These are phyloP conservation scores for Hypoxylon sp. DNA, from an alignment of 2,329 filamentous ascomycete species.

Conservation along the genomic window DNA sequence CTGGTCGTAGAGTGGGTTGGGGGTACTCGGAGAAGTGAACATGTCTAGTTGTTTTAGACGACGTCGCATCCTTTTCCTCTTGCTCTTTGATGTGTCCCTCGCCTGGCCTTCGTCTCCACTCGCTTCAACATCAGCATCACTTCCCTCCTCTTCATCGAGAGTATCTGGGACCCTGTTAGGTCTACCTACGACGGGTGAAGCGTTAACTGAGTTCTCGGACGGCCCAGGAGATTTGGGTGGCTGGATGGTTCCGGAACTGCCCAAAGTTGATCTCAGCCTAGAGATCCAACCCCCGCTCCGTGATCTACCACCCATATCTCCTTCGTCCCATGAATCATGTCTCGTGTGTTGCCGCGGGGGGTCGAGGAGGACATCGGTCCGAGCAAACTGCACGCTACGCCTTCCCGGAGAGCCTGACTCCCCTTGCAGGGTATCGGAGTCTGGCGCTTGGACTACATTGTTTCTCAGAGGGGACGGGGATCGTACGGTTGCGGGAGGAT, in stretches of 20 bases:
- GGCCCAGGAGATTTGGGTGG: slow-evolving; percentile 57
- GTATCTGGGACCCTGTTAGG: slow-evolving; percentile 64
- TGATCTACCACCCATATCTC: slow-evolving; percentile 69
- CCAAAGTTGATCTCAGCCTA: slow-evolving; percentile 77
- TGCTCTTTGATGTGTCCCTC: slow-evolving; percentile 62
- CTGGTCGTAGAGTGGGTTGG: slow-evolving; percentile 58
- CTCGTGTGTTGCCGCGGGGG: slow-evolving; percentile 65
- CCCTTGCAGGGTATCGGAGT: slow-evolving; percentile 39
- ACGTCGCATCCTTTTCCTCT: slow-evolving; percentile 71
- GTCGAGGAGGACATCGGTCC: slow-evolving; percentile 63
- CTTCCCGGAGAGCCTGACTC: slow-evolving; percentile 59
- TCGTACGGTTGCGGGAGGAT: slow-evolving; percentile 33
- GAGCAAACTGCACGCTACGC: slow-evolving; percentile 81
- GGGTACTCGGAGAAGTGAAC: slow-evolving; percentile 75
- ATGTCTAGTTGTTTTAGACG: slow-evolving; percentile 65
- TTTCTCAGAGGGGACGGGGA: slow-evolving; percentile 41
- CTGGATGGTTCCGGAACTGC: slow-evolving; percentile 64
- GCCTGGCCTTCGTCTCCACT: slow-evolving; percentile 80
- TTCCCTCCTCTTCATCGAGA: slow-evolving; percentile 68
- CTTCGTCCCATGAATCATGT: slow-evolving; percentile 74
- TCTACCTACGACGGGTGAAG: slow-evolving; percentile 62
- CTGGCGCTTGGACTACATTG: slow-evolving; percentile 24
- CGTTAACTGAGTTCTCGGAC: slow-evolving; percentile 57
- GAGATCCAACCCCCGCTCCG: slow-evolving; percentile 77
- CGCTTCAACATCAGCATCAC: slow-evolving; percentile 86